Percentiles rank a stretch among this genome's conserved stretches.
These are phyloP conservation scores for Aspergillus novofumigatus DNA, from an alignment of 2,329 filamentous ascomycete species.

Conservation along the genomic window DNA sequence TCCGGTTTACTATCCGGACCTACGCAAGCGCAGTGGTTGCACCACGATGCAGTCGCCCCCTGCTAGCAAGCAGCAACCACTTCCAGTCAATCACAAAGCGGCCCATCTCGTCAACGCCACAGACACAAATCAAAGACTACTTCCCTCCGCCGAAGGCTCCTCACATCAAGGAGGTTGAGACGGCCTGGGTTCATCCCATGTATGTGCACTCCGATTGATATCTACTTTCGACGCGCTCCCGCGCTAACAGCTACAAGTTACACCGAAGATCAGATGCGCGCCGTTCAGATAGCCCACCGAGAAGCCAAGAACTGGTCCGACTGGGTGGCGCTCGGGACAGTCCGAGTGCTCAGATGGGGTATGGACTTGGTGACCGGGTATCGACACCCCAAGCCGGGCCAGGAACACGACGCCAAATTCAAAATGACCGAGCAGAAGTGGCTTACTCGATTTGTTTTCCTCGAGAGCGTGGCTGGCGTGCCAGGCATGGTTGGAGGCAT, in stretches of 20 bases:
- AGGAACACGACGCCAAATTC: constrained; percentile 50
- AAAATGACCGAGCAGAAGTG: constrained; percentile 81
- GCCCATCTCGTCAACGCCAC: constrained; percentile 37
- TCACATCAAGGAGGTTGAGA: constrained; percentile 58
- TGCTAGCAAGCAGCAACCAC: constrained; percentile 12
- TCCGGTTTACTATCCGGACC: constrained; percentile 21
- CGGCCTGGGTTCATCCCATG: constrained; percentile 66
- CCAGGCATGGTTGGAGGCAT: constrained; percentile 97
- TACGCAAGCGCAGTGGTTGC: constrained; percentile 21
- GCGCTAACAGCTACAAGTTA: constrained; percentile 45
- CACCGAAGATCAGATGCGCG: constrained; percentile 72
- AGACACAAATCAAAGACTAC: constrained; percentile 45
- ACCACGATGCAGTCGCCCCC: constrained; percentile 15
- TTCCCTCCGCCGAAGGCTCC: constrained; percentile 57
- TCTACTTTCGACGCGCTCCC: neutral
- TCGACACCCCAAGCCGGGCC: constrained; percentile 60
- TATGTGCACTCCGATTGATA: constrained; percentile 21
- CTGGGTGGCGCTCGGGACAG: constrained; percentile 69
- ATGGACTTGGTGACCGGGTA: constrained; percentile 82
- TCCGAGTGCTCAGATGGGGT: constrained; percentile 70
- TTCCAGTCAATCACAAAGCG: constrained; percentile 19
- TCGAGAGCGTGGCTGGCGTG: constrained; percentile 91
- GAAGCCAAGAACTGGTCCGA: constrained; percentile 70
- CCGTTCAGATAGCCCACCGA: constrained; percentile 72
- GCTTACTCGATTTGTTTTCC: constrained; percentile 83